Percentiles rank a stretch among this genome's conserved stretches.
Evolutionary conservation across 768 basidiomycete genomes (phyloP).

Genomic region (Rubroboletus satanas): DNA sequence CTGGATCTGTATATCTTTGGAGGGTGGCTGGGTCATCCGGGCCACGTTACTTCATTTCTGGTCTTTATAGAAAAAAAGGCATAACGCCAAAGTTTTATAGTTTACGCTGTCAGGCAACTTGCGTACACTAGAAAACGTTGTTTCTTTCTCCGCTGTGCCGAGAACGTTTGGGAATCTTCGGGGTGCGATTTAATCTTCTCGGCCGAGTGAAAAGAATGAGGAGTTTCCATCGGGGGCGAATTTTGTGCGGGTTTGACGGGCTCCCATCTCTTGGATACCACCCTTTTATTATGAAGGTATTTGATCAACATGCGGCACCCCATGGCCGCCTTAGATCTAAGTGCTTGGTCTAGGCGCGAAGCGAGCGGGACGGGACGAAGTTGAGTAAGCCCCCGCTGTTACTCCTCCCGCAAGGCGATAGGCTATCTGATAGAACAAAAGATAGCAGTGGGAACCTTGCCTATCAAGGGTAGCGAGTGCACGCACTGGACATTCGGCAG

Average conservation of each 20-base stretch:
- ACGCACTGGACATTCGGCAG: background rate
- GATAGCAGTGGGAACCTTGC: background rate
- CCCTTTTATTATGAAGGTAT: background rate
- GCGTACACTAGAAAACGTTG: too few species aligned
- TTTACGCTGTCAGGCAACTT: background rate
- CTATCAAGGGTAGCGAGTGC: background rate
- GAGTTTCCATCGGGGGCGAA: slow-evolving; percentile 1
- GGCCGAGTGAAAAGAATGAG: background rate
- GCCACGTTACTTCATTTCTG: background rate
- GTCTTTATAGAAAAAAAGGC: background rate
- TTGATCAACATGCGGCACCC: background rate
- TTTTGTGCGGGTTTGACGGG: slow-evolving; percentile 3
- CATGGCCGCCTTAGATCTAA: background rate
- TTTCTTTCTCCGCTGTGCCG: background rate
- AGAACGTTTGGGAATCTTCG: background rate
- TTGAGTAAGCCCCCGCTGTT: background rate
- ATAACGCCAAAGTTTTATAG: background rate
- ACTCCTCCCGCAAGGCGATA: background rate
- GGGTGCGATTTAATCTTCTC: background rate
- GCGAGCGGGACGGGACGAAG: background rate
- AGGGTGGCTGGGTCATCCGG: background rate
- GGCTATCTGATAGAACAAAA: background rate
- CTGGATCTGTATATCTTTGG: background rate
- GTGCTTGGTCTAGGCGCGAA: background rate
- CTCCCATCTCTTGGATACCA: background rate